Evolutionary conservation across 257 asterid species (phyloP).

Genomic region (Apocynum venetum): DNA sequence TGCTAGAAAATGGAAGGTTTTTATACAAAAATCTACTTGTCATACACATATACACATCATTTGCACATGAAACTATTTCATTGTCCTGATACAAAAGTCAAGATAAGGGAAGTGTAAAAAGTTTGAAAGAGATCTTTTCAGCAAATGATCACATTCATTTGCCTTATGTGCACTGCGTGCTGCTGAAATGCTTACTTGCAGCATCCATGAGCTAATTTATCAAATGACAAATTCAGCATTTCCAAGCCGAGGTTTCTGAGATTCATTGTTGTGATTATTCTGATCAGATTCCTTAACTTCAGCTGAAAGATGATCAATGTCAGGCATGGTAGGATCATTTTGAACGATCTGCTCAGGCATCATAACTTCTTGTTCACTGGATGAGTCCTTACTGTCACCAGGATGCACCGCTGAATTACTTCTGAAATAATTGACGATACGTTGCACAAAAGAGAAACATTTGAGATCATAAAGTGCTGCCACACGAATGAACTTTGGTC

Average conservation of each 20-base stretch:
- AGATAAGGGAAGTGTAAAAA: background rate
- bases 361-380: background rate
- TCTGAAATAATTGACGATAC: background rate
- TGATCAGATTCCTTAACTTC: background rate
- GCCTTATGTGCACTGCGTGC: background rate
- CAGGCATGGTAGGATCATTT: no score
- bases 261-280: background rate
- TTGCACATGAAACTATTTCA: background rate
- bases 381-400: no score
- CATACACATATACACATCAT: background rate
- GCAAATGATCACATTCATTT: background rate
- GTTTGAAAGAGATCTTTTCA: background rate
- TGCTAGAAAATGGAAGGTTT: background rate
- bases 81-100: background rate
- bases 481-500: slow-evolving; percentile 14
- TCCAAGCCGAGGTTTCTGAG: slow-evolving; percentile 9
- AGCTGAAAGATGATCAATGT: background rate
- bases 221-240: background rate
- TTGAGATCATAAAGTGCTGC: background rate
- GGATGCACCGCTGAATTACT: background rate
- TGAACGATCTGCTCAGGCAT: background rate
- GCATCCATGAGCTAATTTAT: no score
- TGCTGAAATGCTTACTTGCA: background rate
- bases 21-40: background rate
- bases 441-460: slow-evolving; percentile 2